Evolutionary conservation across 257 asterid species (phyloP), one percentile per base, ranked within the genome.

Genomic region (Capsicum rhomboideum): DNA sequence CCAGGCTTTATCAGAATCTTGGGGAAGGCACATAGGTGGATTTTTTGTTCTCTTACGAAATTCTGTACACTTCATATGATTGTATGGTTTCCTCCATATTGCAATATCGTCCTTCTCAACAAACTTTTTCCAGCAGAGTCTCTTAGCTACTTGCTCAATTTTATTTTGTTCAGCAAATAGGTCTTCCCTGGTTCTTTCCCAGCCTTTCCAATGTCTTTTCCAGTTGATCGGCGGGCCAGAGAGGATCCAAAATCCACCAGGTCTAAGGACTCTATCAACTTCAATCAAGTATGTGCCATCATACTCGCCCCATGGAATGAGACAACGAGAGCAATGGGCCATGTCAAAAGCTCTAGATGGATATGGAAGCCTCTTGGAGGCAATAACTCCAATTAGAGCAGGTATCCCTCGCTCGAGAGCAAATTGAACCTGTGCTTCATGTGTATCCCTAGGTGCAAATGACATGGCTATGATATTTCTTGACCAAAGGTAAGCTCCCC

Each of bases 241-340:
- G 54, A 93, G 93, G 87, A 95, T 95, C 98, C 98, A 95, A 72
- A 91, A 95, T 6, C 98, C 98, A 26, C 98, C 98, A 0, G 98
- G 98, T 86, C 98, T 87, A 64, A 95, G 81, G 34, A 95, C 85
- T 40, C 98, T 89, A 85, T 95, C 98, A 26, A 95, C 97, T 89
- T 95, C 98, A 78, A 83, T 88, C 90, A 95, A 88, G 88, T 91
- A 93, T 2, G 87, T 89, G 14, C 98, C 98, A 89, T 91, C 96
- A 44, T 93, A 66, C 87, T 93, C 93, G 2, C 93, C 97, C 98
- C 98, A 95, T 0, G 98, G 98, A 83, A 95, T 95, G 84, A 95
- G 96, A 90, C 98, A 95, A 50, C 98, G 97, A 4, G 98, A 95
- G 42, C 98, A 95, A 81, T 95, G 98, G 31, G 97, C 98, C 97